A percentile compares a stretch with the other conserved stretches of the same genome.
phyloP scores from a whole-genome alignment of 371 early-diverging fungal genomes.

The Massospora cicadina region DNA sequence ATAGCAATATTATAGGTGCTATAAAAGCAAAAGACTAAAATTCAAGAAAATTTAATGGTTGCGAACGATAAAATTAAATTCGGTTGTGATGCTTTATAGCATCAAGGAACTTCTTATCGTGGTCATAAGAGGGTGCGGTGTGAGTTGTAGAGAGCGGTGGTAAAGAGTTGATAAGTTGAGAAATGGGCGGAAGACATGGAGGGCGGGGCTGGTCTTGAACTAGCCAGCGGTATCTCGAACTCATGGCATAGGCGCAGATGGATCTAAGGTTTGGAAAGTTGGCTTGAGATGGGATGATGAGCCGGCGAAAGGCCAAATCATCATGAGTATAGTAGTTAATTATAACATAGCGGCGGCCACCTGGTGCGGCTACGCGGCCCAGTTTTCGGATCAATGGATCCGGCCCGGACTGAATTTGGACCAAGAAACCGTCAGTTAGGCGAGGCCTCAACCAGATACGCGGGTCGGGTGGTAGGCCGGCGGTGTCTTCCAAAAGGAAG shows the following conservation, averaged over 20 bases:
- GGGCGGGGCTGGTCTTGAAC: neutral
- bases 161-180: neutral
- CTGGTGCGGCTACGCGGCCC: neutral
- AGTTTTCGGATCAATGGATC: neutral
- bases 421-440: neutral
- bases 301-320: neutral
- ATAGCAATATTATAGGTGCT: too few species aligned
- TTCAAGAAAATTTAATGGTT: too few species aligned
- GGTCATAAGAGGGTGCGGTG: neutral
- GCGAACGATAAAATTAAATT: too few species aligned
- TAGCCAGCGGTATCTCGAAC: neutral
- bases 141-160: neutral
- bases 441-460: neutral
- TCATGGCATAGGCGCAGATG: neutral
- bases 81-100: neutral
- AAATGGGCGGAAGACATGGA: neutral
- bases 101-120: neutral
- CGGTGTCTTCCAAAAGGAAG: neutral
- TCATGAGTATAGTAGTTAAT: neutral
- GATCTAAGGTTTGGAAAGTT: neutral
- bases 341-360: neutral
- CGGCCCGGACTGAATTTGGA: neutral
- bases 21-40: too few species aligned
- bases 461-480: neutral
- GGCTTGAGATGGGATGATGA: neutral